A percentile compares a stretch with the other conserved stretches of the same genome.
Conservation (phyloP, 2,329 filamentous ascomycete genomes). For the Fusarium acutatum region DNA sequence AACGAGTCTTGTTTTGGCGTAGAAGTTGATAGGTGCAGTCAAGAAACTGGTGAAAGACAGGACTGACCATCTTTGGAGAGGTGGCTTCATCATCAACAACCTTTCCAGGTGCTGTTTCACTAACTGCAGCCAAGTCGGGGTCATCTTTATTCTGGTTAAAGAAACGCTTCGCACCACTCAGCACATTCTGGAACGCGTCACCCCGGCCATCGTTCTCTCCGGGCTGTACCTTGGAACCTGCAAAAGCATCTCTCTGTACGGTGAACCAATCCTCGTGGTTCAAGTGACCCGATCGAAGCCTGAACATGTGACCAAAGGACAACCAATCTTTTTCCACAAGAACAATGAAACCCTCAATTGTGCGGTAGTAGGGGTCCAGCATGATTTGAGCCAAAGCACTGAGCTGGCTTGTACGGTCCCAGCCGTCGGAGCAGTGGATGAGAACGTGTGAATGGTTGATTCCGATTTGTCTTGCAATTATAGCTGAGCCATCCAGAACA, state of each 20-base stretch:
- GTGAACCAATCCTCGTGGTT: constrained; percentile 95
- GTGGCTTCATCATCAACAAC: constrained; percentile 71
- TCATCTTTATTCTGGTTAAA: constrained; percentile 75
- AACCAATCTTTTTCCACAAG: constrained; percentile 98
- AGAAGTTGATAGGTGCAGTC: constrained; percentile 93
- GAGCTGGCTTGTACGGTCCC: constrained; percentile 96
- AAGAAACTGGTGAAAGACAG: constrained; percentile 97
- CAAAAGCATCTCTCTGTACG: constrained; percentile 82
- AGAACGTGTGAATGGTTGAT: constrained; percentile 94
- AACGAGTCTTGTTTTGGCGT: constrained; percentile 84
- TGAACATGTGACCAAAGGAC: constrained; percentile 97
- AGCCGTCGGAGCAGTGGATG: constrained; percentile 98
- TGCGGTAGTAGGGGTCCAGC: constrained; percentile 94
- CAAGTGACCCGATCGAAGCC: constrained; percentile 86
- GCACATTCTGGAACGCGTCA: constrained; percentile 85
- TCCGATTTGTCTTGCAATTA: constrained; percentile 88
- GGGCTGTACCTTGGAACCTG: constrained; percentile 68
- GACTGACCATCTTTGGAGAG: constrained; percentile 88
- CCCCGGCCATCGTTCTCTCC: constrained; percentile 68
- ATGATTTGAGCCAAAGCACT: constrained; percentile 92
- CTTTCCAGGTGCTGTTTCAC: constrained; percentile 51
- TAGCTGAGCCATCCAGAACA: constrained; percentile 82
- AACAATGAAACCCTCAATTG: constrained; percentile 92
- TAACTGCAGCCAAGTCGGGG: constrained; percentile 67
- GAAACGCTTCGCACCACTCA: constrained; percentile 91